Evolutionary conservation across 2,329 filamentous ascomycete species (phyloP), one percentile per base, ranked within the genome.

Genomic region (Dichotomopilus funicola): DNA sequence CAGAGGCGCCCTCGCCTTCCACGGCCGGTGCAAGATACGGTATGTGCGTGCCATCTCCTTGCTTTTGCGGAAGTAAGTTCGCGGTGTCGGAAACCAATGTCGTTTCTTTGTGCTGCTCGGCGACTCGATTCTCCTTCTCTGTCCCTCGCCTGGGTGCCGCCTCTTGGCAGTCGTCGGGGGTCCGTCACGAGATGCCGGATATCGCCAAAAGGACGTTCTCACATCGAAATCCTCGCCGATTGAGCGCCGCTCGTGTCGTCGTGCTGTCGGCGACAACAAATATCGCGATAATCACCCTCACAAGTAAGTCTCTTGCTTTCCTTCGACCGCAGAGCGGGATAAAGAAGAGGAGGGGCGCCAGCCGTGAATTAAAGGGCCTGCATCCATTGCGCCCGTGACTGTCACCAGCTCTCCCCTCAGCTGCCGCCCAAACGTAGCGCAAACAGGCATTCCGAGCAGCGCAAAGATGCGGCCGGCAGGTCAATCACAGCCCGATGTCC

Each of bases 11-110:
- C 69, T 79, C 72, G 72, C 77, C 71, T 70, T 81, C 80, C 80
- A 83, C 70, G 74, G 72, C 62, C 80, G 80, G 59, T 78, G 80
- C 35, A 89, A 68, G 62, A 86, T 76, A 70, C 71, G 73, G 67
- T 83, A 83, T 47, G 62, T 61, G 49, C 51, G 13, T 31, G 44
- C 51, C 51, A 53, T 53, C 42, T 42, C 37, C 1, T 34, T 9
- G 27, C 27, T 27, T 46, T 10, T 13, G 33, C 34, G 19, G 19
- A 27, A 27, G 19, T 27, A 27, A 27, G 19, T 27, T 27, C 19
- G 19, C 19, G 19, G 19, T 27, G 19, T 27, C 19, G 19, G 19
- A 27, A 27, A 27, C 19, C 19, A 5, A 8, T 1, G 33, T 51
- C 47, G 40, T 35, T 43, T 51, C 47, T 11, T 19, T 35, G 34